Evolutionary conservation across 306 rosid species (phyloP).

Genomic region (Pachyrhizus erosus): DNA sequence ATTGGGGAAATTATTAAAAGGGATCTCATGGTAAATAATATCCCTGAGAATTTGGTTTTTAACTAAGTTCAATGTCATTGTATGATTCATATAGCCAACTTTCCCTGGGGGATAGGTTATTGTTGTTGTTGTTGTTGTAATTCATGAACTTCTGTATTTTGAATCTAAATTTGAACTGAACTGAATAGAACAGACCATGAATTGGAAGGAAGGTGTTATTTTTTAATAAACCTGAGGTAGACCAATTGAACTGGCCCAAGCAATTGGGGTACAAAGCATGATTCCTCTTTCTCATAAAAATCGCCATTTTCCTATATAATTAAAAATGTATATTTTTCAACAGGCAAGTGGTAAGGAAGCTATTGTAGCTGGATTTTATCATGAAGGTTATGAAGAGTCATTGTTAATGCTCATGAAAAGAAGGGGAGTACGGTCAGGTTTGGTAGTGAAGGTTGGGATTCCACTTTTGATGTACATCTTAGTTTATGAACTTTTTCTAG

Average conservation of each 20-base stretch:
- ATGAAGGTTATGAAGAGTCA: constrained; percentile 89
- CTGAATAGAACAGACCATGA: constrained; percentile 12
- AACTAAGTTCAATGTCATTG: not conserved
- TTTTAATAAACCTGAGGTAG: constrained; percentile 14
- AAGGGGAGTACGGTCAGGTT: constrained; percentile 93
- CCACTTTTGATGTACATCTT: constrained; percentile 20
- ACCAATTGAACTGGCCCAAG: constrained; percentile 29
- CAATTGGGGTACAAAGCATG: constrained; percentile 19
- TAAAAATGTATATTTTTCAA: constrained; percentile 21
- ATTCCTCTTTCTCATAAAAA: not conserved
- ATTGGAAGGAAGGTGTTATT: not conserved
- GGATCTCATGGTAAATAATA: not conserved
- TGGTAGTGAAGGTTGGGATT: constrained; percentile 88
- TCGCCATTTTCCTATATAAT: constrained; percentile 5
- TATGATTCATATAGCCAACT: not conserved
- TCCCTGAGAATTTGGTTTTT: not conserved
- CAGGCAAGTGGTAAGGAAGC: constrained; percentile 97
- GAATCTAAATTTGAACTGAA: constrained; percentile 2
- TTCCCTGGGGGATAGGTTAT: not conserved
- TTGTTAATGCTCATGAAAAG: constrained; percentile 98
- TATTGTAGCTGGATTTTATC: constrained; percentile 93
- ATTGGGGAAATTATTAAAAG: not conserved
- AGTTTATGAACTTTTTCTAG: constrained; percentile 26
- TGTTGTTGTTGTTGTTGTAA: not conserved
- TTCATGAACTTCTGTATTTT: constrained; percentile 37